Evolutionary conservation across 306 rosid species (phyloP).

Genomic region (Carpinus fangiana): DNA sequence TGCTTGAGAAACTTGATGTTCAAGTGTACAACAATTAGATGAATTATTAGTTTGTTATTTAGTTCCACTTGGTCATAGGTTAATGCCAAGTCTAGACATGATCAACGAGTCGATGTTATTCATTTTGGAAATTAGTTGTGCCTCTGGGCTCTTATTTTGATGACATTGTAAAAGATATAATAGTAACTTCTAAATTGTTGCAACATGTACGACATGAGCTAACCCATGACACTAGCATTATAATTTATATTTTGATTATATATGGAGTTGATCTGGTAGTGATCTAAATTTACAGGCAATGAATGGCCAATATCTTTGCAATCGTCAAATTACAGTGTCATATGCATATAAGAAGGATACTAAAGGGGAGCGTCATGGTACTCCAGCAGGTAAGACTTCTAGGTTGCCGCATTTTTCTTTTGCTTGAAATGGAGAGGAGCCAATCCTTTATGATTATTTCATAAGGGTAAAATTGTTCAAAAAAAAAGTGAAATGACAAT

Average conservation of each 20-base stretch:
- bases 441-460: too few relatives aligned
- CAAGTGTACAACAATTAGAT: not conserved
- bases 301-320: conserved; percentile 98
- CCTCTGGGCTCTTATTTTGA: not conserved
- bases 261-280: not conserved
- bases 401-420: not conserved
- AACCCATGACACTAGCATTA: not conserved
- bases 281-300: conserved; percentile 59
- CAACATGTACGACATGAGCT: not conserved
- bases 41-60: not conserved
- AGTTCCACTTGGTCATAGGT: not conserved
- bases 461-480: not conserved
- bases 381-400: conserved; percentile 83
- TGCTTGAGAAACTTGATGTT: not conserved
- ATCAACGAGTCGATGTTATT: not conserved
- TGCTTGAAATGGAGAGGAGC: too few relatives aligned
- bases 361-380: conserved; percentile 34
- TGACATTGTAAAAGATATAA: not conserved
- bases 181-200: not conserved
- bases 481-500: too few relatives aligned
- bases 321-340: conserved; percentile 96
- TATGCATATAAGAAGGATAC: conserved; percentile 66
- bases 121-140: not conserved
- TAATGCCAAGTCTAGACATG: not conserved
- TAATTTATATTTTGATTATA: not conserved